phyloP scores from a whole-genome alignment of 2,329 filamentous ascomycete species.

The Plenodomus lindquistii region DNA sequence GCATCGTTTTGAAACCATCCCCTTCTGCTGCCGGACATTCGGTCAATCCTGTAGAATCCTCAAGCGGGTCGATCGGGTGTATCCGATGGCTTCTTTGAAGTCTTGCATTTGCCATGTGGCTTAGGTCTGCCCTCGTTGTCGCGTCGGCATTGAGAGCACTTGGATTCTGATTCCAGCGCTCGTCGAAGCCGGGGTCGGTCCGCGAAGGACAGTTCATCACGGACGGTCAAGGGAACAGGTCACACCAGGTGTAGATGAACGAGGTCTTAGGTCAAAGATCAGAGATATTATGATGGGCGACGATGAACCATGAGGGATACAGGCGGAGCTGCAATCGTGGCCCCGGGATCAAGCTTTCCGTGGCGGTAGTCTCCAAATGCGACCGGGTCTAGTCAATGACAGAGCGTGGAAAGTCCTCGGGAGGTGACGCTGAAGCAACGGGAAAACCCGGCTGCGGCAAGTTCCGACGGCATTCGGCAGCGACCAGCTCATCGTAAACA shows the following conservation, averaged over 20 bases:
- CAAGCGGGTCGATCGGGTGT: conserved; percentile 16
- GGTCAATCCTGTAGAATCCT: conserved; percentile 1
- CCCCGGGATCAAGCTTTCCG: background rate
- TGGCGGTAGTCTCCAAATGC: background rate
- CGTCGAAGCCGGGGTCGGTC: conserved; percentile 57
- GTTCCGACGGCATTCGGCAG: no score
- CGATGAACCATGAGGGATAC: background rate
- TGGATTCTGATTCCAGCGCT: conserved; percentile 66
- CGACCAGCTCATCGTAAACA: no score
- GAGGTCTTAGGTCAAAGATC: no score
- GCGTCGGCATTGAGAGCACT: conserved; percentile 60
- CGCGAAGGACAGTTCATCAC: conserved; percentile 69
- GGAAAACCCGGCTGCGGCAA: no score
- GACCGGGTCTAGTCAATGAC: background rate
- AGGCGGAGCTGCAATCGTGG: background rate
- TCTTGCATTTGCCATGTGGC: conserved; percentile 62
- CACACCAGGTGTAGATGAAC: no score
- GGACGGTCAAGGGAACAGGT: no score
- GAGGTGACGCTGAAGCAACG: no score
- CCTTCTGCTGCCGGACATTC: background rate
- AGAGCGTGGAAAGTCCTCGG: background rate
- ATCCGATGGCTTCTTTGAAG: conserved; percentile 50
- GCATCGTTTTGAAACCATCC: conserved; percentile 1
- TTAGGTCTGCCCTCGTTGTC: conserved; percentile 65
- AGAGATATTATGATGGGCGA: background rate